Percentiles rank a stretch among this genome's conserved stretches.
Conservation (phyloP, 1,284 basidiomycete genomes). For the Malassezia pachydermatis region DNA sequence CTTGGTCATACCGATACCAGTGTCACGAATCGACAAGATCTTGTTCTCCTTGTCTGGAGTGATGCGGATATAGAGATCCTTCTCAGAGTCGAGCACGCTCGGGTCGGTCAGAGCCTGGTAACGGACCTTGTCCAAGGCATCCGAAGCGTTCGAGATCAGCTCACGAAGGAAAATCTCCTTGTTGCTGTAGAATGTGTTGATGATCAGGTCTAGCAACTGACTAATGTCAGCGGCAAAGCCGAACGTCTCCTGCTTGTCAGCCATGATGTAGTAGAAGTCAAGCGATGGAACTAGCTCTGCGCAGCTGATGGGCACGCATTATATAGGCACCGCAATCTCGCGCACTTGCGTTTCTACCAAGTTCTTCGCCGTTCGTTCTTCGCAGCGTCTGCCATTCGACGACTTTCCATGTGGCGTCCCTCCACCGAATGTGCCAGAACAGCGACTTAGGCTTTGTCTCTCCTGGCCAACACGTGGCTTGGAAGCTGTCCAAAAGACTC, state of each 20-base stretch:
- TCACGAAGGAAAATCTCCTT: constrained; percentile 48
- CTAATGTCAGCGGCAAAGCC: constrained; percentile 46
- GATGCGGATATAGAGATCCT: constrained; percentile 48
- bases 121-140: constrained; percentile 48
- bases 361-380: constrained; percentile 11
- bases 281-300: constrained; percentile 8
- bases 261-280: constrained; percentile 23
- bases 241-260: constrained; percentile 43
- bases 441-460: neutral
- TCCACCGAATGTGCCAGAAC: constrained; percentile 19
- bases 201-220: constrained; percentile 47
- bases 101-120: constrained; percentile 47
- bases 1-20: constrained; percentile 72
- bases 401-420: constrained; percentile 10
- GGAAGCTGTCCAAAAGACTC: no score
- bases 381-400: constrained; percentile 6
- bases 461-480: constrained; percentile 1
- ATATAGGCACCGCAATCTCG: constrained; percentile 13
- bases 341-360: constrained; percentile 5
- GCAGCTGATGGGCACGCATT: constrained; percentile 4
- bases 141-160: constrained; percentile 47
- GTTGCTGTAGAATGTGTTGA: constrained; percentile 48
- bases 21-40: constrained; percentile 79
- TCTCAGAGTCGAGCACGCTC: constrained; percentile 41
- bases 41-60: constrained; percentile 84